phyloP scores from a whole-genome alignment of 495 filamentous ascomycete genomes.

The Hypoxylon lienhwacheense region DNA sequence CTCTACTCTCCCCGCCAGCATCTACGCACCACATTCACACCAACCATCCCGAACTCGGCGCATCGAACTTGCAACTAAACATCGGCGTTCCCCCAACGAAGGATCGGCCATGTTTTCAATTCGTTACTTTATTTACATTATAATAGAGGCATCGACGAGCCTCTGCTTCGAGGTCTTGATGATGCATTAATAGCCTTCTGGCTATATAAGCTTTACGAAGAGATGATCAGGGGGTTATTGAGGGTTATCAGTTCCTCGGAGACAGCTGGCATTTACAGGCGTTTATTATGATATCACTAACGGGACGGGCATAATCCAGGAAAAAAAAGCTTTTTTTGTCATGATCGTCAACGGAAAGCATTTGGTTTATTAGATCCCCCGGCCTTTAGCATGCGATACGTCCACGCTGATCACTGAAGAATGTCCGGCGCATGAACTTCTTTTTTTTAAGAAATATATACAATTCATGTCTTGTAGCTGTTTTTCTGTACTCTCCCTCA shows the following conservation, averaged over 20 bases:
- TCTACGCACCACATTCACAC: not conserved
- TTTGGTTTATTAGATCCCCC: conserved; percentile 22
- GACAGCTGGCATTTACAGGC: conserved; percentile 36
- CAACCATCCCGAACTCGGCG: conserved; percentile 14
- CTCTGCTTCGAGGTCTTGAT: conserved; percentile 32
- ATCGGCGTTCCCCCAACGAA: conserved; percentile 5
- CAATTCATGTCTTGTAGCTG: too few relatives aligned
- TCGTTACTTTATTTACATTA: not conserved
- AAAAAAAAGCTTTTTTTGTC: conserved; percentile 23
- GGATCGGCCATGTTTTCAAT: not conserved
- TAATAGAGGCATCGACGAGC: conserved; percentile 5
- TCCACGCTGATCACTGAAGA: conserved; percentile 18
- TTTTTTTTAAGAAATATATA: conserved; percentile 8
- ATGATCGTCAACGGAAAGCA: conserved; percentile 21
- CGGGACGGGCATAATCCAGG: conserved; percentile 23
- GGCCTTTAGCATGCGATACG: conserved; percentile 24
- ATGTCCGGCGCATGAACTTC: conserved; percentile 21
- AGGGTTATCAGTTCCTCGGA: conserved; percentile 27
- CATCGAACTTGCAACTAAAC: conserved; percentile 12
- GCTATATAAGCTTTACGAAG: conserved; percentile 33
- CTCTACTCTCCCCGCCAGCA: not conserved
- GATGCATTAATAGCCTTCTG: conserved; percentile 26
- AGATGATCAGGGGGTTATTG: conserved; percentile 33
- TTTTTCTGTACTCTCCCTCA: conserved; percentile 5
- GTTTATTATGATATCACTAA: conserved; percentile 35